phyloP scores from a whole-genome alignment of 805 yeast species.

The Candida schatavii region DNA sequence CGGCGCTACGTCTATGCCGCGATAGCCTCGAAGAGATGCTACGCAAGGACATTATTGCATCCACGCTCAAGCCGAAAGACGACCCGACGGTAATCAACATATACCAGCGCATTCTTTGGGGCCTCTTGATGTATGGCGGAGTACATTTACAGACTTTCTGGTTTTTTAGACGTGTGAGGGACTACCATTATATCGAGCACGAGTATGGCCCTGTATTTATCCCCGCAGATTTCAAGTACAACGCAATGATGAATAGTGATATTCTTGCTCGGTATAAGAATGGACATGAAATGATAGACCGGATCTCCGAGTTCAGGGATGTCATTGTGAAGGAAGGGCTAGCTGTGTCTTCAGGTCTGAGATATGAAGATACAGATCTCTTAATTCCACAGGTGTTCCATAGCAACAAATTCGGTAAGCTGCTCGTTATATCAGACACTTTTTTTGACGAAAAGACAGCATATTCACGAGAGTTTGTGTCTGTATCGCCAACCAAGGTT shows the following conservation, averaged over 20 bases:
- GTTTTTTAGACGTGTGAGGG: constrained; percentile 38
- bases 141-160: constrained; percentile 39
- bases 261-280: constrained; percentile 11
- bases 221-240: constrained; percentile 8
- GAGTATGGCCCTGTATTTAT: constrained; percentile 20
- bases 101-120: constrained; percentile 41
- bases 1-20: constrained; percentile 9
- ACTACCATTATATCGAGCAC: constrained; percentile 20
- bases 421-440: constrained; percentile 17
- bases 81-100: constrained; percentile 33
- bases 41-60: constrained; percentile 34
- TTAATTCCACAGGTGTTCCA: constrained; percentile 22
- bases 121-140: constrained; percentile 44
- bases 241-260: constrained; percentile 13
- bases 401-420: constrained; percentile 8
- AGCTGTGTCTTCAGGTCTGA: neutral
- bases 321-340: neutral
- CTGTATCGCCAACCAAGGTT: constrained; percentile 13
- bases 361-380: constrained; percentile 6
- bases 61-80: constrained; percentile 28
- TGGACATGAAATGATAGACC: constrained; percentile 16
- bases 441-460: constrained; percentile 16
- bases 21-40: constrained; percentile 31
- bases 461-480: constrained; percentile 12
- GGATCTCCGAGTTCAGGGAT: constrained; percentile 10